A percentile compares a stretch with the other conserved stretches of the same genome.
Evolutionary conservation across 768 basidiomycete species (phyloP).

Genomic region (Tricholoma saponaceum): DNA sequence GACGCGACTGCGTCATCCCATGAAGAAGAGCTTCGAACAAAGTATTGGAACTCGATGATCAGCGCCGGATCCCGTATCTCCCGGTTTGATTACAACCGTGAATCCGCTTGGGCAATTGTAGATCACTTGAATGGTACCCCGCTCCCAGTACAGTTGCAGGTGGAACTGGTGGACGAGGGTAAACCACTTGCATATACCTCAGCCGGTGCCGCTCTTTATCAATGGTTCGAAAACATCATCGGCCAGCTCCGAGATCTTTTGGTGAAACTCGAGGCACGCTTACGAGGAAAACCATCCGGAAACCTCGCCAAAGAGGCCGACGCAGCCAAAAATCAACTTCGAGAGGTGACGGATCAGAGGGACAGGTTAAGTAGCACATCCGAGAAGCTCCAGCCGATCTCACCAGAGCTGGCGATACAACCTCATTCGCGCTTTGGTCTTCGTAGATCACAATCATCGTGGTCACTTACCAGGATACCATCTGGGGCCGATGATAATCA

Average conservation of each 20-base stretch:
- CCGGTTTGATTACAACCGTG: neutral
- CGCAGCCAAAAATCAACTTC: neutral
- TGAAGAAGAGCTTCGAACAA: neutral
- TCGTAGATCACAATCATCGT: neutral
- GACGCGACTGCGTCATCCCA: neutral
- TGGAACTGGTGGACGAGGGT: neutral
- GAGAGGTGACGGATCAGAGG: neutral
- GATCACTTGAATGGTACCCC: neutral
- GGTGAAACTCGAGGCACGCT: neutral
- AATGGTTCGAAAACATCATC: neutral
- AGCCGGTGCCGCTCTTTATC: neutral
- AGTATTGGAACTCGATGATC: conserved; percentile 1
- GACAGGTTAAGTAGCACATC: neutral
- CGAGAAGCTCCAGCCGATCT: neutral
- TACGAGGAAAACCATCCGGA: neutral
- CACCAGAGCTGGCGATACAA: neutral
- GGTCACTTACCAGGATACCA: neutral
- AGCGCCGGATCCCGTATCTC: neutral
- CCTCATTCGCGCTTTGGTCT: neutral
- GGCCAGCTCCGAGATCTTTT: neutral
- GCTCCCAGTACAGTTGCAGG: neutral
- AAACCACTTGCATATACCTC: neutral
- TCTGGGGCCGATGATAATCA: neutral
- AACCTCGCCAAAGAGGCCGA: neutral
- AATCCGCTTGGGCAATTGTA: conserved; percentile 1